Percentiles rank a stretch among this genome's conserved stretches.
phyloP scores from a whole-genome alignment of 73 alveolate species.

The Stentor coeruleus region DNA sequence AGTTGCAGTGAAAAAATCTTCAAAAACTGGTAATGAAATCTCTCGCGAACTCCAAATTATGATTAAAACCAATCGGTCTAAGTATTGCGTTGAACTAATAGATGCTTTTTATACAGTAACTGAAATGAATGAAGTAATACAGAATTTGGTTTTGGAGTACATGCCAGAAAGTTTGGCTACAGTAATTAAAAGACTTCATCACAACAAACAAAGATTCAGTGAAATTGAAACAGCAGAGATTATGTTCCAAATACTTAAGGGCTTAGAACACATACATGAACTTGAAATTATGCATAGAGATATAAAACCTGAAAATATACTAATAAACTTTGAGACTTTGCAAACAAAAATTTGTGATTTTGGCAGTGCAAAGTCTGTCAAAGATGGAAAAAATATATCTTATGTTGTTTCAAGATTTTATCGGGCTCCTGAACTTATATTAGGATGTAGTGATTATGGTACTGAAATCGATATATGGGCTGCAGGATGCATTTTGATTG shows the following conservation, averaged over 20 bases:
- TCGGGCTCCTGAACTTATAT: constrained; percentile 81
- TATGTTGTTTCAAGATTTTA: constrained; percentile 81
- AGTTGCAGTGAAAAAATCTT: constrained; percentile 74
- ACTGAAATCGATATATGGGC: constrained; percentile 85
- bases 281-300: constrained; percentile 57
- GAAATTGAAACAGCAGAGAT: constrained; percentile 33
- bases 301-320: constrained; percentile 65
- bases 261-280: constrained; percentile 42
- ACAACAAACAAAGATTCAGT: not conserved
- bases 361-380: constrained; percentile 62
- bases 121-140: constrained; percentile 79
- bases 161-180: constrained; percentile 81
- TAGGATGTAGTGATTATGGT: constrained; percentile 57
- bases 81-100: constrained; percentile 28
- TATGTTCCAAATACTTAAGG: constrained; percentile 37
- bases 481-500: constrained; percentile 85
- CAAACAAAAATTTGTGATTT: constrained; percentile 71
- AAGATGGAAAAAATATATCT: constrained; percentile 56
- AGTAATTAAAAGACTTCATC: not conserved
- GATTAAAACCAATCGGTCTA: constrained; percentile 55
- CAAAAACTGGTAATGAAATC: constrained; percentile 69
- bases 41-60: constrained; percentile 70
- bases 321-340: constrained; percentile 19
- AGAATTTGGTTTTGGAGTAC: constrained; percentile 90
- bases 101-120: constrained; percentile 79